phyloP scores from a whole-genome alignment of 495 filamentous ascomycete genomes.

The Letharia lupina region DNA sequence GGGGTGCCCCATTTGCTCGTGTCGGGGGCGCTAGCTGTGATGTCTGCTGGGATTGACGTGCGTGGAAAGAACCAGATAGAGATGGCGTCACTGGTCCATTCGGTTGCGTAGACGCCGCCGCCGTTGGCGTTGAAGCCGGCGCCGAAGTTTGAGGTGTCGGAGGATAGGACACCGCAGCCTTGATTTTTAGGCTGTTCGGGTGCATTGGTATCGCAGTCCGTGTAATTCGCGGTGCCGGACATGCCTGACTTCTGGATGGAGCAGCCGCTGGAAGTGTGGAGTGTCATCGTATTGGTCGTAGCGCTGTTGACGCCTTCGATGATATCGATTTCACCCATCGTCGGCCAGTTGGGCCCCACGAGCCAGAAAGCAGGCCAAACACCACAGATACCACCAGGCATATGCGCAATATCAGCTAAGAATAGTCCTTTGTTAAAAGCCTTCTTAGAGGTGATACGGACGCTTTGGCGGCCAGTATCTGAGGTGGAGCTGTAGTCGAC shows the following conservation, averaged over 20 bases:
- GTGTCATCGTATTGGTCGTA: constrained; percentile 50
- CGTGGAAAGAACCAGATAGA: constrained; percentile 75
- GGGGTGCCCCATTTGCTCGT: constrained; percentile 60
- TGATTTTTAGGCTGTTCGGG: constrained; percentile 24
- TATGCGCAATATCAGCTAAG: constrained; percentile 52
- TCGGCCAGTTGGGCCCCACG: constrained; percentile 53
- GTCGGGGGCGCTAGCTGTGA: constrained; percentile 52
- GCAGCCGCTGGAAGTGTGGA: constrained; percentile 58
- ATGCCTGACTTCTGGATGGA: constrained; percentile 26
- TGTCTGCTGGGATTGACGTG: constrained; percentile 48
- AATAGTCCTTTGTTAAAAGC: constrained; percentile 49
- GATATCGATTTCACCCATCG: constrained; percentile 64
- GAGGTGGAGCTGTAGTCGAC: constrained; percentile 34
- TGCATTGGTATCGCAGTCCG: constrained; percentile 20
- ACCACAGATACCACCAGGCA: constrained; percentile 44
- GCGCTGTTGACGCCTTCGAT: constrained; percentile 61
- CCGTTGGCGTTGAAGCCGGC: constrained; percentile 61
- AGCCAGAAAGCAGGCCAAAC: constrained; percentile 55
- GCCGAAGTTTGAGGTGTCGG: constrained; percentile 40
- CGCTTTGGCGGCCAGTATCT: constrained; percentile 45
- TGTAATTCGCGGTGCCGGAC: constrained; percentile 15
- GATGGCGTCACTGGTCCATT: constrained; percentile 62
- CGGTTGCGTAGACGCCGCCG: constrained; percentile 72
- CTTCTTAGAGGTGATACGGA: constrained; percentile 46
- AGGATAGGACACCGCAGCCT: constrained; percentile 34